Evolutionary conservation across 805 yeast genomes (phyloP), one percentile per base, ranked within the genome.

Genomic region (Cyberlindnera nakhonratchasimensis): DNA sequence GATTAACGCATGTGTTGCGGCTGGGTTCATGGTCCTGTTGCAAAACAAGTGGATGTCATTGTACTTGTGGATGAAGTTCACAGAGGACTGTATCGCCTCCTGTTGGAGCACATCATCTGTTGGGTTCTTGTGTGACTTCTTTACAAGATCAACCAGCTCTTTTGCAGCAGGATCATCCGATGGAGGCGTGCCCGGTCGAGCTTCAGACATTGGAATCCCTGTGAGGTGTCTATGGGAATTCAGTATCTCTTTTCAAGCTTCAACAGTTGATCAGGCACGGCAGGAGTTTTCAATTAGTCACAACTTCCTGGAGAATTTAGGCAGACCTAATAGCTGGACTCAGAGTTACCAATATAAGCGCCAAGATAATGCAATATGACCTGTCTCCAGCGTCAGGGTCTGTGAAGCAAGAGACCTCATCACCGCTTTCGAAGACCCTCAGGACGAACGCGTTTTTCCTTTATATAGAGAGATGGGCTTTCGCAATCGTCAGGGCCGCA

Each of bases 1-100:
- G 13, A 83, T 74, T 40, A 82, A 59, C 9, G 74, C 64, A 54
- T 80, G 80, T 12, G 72, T 67, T 9, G 82, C 66, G 17, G 78
- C 67, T 3, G 77, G 73, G 31, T 63, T 65, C 45, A 74, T 63
- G 23, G 59, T 58, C 8, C 65, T 64, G 52, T 79, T 75, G 59
- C 89, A 82, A 57, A 80, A 83, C 52, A 76, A 61, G 49, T 82
- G 86, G 29, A 43, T 52, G 19, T 57, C 61, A 13, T 48, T 48
- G 6, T 62, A 58, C 19, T 51, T 45, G 5, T 65, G 54, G 10
- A 69, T 50, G 42, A 62, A 63, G 33, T 64, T 57, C 47, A 72
- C 59, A 32, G 74, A 58, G 22, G 65, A 69, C 34, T 69, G 69
- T 26, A 76, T 57, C 3, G 70, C 66, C 9, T 51, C 41, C 34